These are phyloP conservation scores for Murraya koenigii DNA, from an alignment of 345 rosid genomes.

Conservation along the genomic window DNA sequence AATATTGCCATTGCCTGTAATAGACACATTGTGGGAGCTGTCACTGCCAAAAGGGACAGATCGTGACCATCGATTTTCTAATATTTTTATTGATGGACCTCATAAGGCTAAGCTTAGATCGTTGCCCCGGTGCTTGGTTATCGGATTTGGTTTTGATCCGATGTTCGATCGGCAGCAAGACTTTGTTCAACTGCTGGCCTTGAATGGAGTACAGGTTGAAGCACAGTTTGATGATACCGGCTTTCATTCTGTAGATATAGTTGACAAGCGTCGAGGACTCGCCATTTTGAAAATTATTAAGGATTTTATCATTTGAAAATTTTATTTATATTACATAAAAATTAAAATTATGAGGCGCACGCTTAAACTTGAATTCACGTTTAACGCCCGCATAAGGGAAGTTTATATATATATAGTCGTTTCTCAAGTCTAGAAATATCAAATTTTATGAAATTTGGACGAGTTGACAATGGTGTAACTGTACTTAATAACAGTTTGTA, in stretches of 20 bases:
- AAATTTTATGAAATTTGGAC: too few species aligned
- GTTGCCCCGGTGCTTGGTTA: conserved; percentile 24
- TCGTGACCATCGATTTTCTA: conserved; percentile 39
- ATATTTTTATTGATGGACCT: conserved; percentile 22
- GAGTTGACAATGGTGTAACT: too few species aligned
- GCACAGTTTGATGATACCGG: conserved; percentile 24
- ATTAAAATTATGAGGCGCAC: too few species aligned
- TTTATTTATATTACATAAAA: too few species aligned
- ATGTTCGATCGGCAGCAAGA: conserved; percentile 26
- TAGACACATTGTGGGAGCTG: conserved; percentile 36
- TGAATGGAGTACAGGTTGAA: conserved; percentile 24
- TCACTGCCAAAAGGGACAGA: conserved; percentile 37
- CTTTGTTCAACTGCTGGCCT: conserved; percentile 20
- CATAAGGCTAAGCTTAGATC: conserved; percentile 6
- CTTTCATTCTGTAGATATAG: conserved; percentile 19
- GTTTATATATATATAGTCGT: too few species aligned
- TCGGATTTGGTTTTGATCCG: conserved; percentile 21
- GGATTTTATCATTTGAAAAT: conserved; percentile 18
- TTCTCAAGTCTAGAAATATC: too few species aligned
- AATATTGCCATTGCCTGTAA: conserved; percentile 20
- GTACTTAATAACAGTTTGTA: too few species aligned
- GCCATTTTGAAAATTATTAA: conserved; percentile 8
- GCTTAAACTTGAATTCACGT: too few species aligned
- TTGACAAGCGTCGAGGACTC: conserved; percentile 10
- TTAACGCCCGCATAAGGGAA: too few species aligned